A percentile compares a stretch with the other conserved stretches of the same genome.
Conservation (phyloP, 2,329 filamentous ascomycete genomes). For the Colletotrichum spaethianum region DNA sequence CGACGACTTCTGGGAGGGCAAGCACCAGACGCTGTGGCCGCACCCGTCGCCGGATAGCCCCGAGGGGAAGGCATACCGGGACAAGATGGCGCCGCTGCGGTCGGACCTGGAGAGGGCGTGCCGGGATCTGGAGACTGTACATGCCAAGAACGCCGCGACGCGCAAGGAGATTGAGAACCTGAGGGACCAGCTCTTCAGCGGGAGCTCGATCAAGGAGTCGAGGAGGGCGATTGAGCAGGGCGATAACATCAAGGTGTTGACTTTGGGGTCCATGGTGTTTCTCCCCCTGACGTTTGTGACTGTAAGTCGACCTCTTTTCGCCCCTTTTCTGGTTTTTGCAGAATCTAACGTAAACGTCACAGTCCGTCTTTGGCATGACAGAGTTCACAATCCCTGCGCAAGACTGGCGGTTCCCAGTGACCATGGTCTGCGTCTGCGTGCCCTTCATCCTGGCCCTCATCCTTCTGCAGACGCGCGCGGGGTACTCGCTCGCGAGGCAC, state of each 20-base stretch:
- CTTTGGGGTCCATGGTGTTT: slow-evolving; percentile 73
- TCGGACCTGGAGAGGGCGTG: slow-evolving; percentile 67
- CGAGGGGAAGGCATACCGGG: slow-evolving; percentile 63
- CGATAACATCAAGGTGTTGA: slow-evolving; percentile 73
- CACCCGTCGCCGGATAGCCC: slow-evolving; percentile 61
- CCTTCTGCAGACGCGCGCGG: slow-evolving; percentile 59
- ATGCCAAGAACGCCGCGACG: slow-evolving; percentile 66
- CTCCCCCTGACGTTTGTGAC: slow-evolving; percentile 74
- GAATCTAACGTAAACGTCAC: slow-evolving; percentile 4
- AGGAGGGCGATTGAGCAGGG: slow-evolving; percentile 75
- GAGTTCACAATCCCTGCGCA: slow-evolving; percentile 57
- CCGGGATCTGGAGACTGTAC: slow-evolving; percentile 61
- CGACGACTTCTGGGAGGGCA: slow-evolving; percentile 71
- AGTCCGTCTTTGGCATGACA: slow-evolving; percentile 70
- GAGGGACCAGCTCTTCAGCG: slow-evolving; percentile 74
- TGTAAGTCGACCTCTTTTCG: slow-evolving; percentile 46
- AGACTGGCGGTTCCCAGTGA: slow-evolving; percentile 64
- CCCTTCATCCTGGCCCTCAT: slow-evolving; percentile 64
- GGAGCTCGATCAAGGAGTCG: slow-evolving; percentile 74
- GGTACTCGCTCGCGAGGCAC: slow-evolving; percentile 36
- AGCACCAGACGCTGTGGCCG: slow-evolving; percentile 69
- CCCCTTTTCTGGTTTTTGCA: neutral
- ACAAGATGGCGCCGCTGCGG: slow-evolving; percentile 61
- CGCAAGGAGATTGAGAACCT: slow-evolving; percentile 69
- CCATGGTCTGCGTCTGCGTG: slow-evolving; percentile 75